phyloP scores from a whole-genome alignment of 1,284 basidiomycete genomes.

The Pseudomicrostroma phylloplanum region DNA sequence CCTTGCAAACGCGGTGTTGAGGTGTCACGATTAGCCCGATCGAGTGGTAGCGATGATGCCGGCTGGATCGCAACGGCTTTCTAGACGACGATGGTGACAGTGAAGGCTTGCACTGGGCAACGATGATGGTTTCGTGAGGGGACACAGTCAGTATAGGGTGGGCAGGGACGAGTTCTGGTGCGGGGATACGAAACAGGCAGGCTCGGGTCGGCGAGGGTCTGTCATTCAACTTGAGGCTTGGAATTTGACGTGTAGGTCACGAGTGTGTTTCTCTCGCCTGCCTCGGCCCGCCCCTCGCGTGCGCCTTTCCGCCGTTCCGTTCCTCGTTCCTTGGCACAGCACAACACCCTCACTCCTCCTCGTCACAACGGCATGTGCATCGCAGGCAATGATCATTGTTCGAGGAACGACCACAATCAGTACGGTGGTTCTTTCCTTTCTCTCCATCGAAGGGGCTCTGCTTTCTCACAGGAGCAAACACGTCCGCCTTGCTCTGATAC shows the following conservation, averaged over 20 bases:
- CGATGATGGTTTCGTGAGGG: neutral
- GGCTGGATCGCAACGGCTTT: too few relatives aligned
- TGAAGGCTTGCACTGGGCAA: neutral
- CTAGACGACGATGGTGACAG: neutral
- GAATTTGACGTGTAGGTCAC: conserved; percentile 2
- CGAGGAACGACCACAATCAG: too few relatives aligned
- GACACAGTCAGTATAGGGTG: neutral
- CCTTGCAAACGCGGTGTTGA: too few relatives aligned
- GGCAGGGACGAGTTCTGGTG: neutral
- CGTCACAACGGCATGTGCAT: neutral
- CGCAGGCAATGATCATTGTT: neutral
- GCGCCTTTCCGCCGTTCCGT: neutral
- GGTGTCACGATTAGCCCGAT: too few relatives aligned
- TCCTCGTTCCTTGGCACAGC: neutral
- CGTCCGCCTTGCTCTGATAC: too few relatives aligned
- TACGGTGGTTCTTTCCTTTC: too few relatives aligned
- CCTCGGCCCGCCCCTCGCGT: neutral
- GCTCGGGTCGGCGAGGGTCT: conserved; percentile 3
- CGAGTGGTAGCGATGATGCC: too few relatives aligned
- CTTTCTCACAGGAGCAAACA: too few relatives aligned
- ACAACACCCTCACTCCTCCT: neutral
- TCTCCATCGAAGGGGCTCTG: too few relatives aligned
- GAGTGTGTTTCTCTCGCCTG: neutral
- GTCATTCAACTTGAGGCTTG: conserved; percentile 4
- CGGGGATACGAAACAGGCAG: neutral